Evolutionary conservation across 371 early-diverging fungal species (phyloP).

Genomic region (Sporodiniella umbellata): DNA sequence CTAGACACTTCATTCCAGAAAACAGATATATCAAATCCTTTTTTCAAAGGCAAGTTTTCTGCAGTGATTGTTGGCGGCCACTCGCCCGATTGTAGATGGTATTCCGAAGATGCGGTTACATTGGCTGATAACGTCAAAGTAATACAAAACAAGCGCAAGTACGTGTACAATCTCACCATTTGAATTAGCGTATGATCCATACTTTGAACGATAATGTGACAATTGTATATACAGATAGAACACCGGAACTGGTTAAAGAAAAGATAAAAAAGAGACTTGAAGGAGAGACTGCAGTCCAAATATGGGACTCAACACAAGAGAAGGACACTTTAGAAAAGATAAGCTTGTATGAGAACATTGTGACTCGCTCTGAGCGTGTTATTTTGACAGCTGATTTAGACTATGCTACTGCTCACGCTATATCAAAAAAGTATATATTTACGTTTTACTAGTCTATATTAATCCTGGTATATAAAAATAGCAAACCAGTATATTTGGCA

Average conservation of each 20-base stretch:
- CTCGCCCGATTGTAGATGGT: conserved; percentile 41
- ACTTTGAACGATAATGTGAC: conserved; percentile 22
- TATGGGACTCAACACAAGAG: conserved; percentile 35
- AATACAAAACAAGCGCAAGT: no score
- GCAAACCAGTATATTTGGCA: conserved; percentile 43
- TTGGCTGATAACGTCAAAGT: conserved; percentile 39
- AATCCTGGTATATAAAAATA: no score
- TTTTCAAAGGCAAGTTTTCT: conserved; percentile 2
- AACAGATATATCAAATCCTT: background rate
- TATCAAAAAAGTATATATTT: conserved; percentile 31
- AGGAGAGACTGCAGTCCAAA: conserved; percentile 4
- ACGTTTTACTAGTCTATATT: no score
- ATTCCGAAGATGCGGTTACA: conserved; percentile 37
- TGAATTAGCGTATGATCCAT: conserved; percentile 33
- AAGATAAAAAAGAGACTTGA: conserved; percentile 14
- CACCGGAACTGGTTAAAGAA: conserved; percentile 32
- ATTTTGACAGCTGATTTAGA: conserved; percentile 44
- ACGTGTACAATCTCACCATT: background rate
- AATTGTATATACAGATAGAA: conserved; percentile 40
- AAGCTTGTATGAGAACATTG: conserved; percentile 27
- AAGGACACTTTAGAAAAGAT: conserved; percentile 13
- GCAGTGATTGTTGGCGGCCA: conserved; percentile 39
- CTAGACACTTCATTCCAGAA: conserved; percentile 5
- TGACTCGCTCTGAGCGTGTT: conserved; percentile 23
- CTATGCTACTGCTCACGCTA: conserved; percentile 38